Conservation (phyloP, 208 protist species). For the Naegleria lovaniensis region DNA sequence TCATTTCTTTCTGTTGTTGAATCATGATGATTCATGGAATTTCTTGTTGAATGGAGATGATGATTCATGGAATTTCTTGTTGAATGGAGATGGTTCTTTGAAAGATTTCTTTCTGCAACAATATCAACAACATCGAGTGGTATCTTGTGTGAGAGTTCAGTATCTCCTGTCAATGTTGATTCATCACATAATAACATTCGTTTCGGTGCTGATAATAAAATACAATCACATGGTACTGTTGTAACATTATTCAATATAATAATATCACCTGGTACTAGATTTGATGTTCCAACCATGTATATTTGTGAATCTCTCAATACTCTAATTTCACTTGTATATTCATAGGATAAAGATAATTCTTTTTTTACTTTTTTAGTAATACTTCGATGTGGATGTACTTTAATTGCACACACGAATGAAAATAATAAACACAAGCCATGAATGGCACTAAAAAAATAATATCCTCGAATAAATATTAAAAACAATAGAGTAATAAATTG, state of each 20-base stretch:
- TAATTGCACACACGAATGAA: background rate
- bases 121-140: background rate
- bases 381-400: background rate
- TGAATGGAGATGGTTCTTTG: too few relatives aligned
- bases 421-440: background rate
- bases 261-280: conserved; percentile 18
- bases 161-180: conserved; percentile 12
- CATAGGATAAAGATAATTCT: background rate
- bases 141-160: background rate
- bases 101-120: too few relatives aligned
- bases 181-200: background rate
- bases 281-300: background rate
- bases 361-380: background rate
- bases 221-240: background rate
- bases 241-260: background rate
- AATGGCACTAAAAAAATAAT: background rate
- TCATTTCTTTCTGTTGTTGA: background rate
- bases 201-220: background rate
- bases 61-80: too few relatives aligned
- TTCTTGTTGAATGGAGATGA: too few relatives aligned
- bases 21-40: too few relatives aligned
- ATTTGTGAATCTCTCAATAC: background rate
- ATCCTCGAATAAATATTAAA: background rate
- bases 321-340: background rate
- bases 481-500: background rate